Base-by-base conservation (phyloP, 768 basidiomycete genomes). In the Phanerochaete carnosa region DNA sequence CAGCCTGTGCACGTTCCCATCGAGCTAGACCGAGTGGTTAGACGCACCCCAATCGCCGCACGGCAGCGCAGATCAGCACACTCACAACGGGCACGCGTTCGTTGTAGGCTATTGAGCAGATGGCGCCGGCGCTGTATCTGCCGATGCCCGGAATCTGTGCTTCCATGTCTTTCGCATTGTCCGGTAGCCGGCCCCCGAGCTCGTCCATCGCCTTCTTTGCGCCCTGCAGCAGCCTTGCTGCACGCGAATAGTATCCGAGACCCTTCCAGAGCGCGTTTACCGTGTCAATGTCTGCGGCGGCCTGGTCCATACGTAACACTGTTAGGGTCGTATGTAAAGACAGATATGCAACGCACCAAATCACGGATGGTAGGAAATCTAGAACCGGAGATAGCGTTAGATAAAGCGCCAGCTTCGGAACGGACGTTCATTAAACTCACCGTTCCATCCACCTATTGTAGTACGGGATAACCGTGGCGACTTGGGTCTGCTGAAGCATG, bases 401-500 rank as follows among this genome's bases (percentile, higher is more conserved):
- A 28, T 29, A 35, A 30, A 26, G n/a, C 47, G 26, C 11, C 15
- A 5, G 52, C n/a, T 22, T 43, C 39, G 29, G 43, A n/a, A 43
- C 23, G 23, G 45, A 22, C 19, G 53, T 25, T n/a, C 30, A 23
- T 5, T 30, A 35, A 19, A 76, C 83, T 61, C 63, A 92, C 91
- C 79, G 88, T 65, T 79, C 76, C 81, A 95, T 92, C 94, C 94
- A 98, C 25, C 82, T 81, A 55, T 84, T 87, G 73, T 92, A 98
- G 74, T 97, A 98, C 1, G 91, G 91, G 66, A 95, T 94, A n/a
- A 96, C 94, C 1, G 94, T 94, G 4, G 75, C 81, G 33, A 97
- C 95, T 72, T 96, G 94, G 0, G 95, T 98, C 74, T 98, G 95
- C 73, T 98, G 95, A 1, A 95, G 80, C 95, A 97, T 97, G 59